Evolutionary conservation across 2,329 filamentous ascomycete genomes (phyloP).

Genomic region (Fusarium succisae): DNA sequence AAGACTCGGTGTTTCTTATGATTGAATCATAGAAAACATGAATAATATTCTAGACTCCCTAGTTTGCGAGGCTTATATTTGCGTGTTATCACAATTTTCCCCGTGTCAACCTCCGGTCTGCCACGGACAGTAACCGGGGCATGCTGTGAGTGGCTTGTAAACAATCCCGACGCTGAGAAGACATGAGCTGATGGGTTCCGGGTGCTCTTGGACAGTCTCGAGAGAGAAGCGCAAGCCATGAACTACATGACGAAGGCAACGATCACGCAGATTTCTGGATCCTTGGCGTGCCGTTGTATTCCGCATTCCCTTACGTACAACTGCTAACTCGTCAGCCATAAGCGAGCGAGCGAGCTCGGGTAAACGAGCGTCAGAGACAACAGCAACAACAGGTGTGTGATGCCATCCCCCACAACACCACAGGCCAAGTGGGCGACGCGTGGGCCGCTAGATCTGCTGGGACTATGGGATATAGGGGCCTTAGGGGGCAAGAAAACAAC

Average conservation of each 20-base stretch:
- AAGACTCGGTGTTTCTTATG: background rate
- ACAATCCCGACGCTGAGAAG: background rate
- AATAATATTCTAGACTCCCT: background rate
- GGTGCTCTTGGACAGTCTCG: background rate
- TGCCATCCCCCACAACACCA: background rate
- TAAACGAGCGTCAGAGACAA: background rate
- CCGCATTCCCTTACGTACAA: conserved; percentile 3
- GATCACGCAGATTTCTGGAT: background rate
- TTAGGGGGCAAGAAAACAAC: background rate
- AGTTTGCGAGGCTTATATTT: background rate
- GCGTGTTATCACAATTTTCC: background rate
- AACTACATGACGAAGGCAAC: background rate
- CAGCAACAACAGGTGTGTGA: background rate
- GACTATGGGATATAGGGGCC: background rate
- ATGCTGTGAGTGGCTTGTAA: background rate
- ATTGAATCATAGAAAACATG: background rate
- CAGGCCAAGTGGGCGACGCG: background rate
- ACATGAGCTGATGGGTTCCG: background rate
- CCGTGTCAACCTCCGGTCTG: background rate
- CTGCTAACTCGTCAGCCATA: background rate
- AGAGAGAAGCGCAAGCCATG: background rate
- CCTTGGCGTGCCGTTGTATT: background rate
- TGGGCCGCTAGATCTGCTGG: background rate
- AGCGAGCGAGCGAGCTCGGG: background rate
- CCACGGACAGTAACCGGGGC: background rate